These are phyloP conservation scores for Psilocybe azurescens DNA, from an alignment of 768 basidiomycete genomes.

Conservation along the genomic window DNA sequence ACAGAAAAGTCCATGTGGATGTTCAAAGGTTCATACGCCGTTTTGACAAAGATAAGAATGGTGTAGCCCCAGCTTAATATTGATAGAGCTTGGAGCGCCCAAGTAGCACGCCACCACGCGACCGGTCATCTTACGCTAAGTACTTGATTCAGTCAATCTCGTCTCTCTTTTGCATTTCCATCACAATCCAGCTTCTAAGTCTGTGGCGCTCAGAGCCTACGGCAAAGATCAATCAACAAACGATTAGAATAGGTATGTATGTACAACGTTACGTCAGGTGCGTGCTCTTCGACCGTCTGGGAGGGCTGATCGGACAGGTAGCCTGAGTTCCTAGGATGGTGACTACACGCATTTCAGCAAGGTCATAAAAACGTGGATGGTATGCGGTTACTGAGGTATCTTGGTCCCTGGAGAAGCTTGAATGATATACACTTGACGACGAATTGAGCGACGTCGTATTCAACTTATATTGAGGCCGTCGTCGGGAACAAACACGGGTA, in stretches of 20 bases:
- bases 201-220: not conserved
- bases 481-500: not conserved
- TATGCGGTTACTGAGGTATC: no score
- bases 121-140: not conserved
- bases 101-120: not conserved
- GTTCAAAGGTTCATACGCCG: no score
- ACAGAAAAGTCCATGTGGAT: no score
- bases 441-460: not conserved
- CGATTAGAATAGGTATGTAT: not conserved
- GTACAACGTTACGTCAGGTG: not conserved
- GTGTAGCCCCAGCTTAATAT: not conserved
- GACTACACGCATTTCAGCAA: no score
- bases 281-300: not conserved
- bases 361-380: no score
- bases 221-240: not conserved
- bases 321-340: not conserved
- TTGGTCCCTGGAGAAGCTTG: not conserved
- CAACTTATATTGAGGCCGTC: not conserved
- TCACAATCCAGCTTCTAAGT: no score
- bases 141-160: not conserved
- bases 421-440: not conserved
- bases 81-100: not conserved
- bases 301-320: not conserved
- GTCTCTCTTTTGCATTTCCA: not conserved
- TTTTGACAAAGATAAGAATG: no score